These are phyloP conservation scores for Aspergillus sclerotiicarbonarius DNA, from an alignment of 495 filamentous ascomycete species.

Conservation along the genomic window DNA sequence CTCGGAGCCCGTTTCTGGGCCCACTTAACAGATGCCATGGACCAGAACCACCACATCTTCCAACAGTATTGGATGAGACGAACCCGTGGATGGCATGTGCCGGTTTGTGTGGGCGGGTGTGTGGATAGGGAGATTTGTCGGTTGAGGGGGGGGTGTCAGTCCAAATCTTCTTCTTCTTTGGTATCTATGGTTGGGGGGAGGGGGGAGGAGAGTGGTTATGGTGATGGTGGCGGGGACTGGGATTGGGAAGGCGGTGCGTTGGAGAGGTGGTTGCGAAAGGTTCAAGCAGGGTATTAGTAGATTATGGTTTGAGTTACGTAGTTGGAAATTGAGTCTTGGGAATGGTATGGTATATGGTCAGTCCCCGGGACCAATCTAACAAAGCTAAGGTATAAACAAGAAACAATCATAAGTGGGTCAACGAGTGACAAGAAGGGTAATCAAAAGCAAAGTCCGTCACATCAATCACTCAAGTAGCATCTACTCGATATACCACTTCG, in stretches of 20 bases:
- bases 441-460: background rate
- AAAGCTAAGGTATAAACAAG: conserved; percentile 2
- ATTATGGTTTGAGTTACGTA: no score
- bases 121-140: background rate
- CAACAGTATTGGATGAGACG: background rate
- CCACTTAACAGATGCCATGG: background rate
- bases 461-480: conserved; percentile 17
- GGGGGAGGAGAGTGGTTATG: background rate
- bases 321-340: no score
- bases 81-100: background rate
- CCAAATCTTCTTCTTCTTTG: background rate
- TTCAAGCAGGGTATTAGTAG: no score
- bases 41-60: background rate
- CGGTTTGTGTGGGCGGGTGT: background rate
- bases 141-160: background rate
- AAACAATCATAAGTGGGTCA: conserved; percentile 2
- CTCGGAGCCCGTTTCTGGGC: background rate
- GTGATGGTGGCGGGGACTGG: background rate
- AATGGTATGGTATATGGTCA: background rate
- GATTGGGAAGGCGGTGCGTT: no score
- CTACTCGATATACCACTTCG: conserved; percentile 40
- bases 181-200: background rate
- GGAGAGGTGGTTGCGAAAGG: no score
- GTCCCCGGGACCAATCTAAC: background rate
- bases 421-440: background rate